These are phyloP conservation scores for Sarocladium strictum DNA, from an alignment of 2,329 filamentous ascomycete species.

Conservation along the genomic window DNA sequence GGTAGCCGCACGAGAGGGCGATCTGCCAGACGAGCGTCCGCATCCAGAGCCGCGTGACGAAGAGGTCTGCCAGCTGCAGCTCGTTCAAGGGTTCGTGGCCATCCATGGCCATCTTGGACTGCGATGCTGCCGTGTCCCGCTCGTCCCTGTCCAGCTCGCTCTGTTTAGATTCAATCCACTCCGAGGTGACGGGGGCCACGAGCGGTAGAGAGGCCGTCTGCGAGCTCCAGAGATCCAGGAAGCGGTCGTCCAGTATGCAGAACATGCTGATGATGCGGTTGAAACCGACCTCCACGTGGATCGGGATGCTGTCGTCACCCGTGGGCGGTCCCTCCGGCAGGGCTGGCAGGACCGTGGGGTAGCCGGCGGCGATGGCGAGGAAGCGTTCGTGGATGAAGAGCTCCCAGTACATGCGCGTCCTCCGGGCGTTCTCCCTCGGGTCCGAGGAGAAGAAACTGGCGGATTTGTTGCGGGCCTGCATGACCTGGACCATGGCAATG, in stretches of 20 bases:
- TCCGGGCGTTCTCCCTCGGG: slow-evolving; percentile 12
- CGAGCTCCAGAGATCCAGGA: slow-evolving; percentile 30
- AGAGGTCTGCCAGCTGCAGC: slow-evolving; percentile 17
- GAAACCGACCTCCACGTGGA: slow-evolving; percentile 31
- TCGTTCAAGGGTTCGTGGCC: slow-evolving; percentile 26
- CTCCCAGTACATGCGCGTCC: slow-evolving; percentile 48
- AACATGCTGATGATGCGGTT: slow-evolving; percentile 32
- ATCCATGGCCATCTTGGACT: slow-evolving; percentile 18
- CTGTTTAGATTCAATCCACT: slow-evolving; percentile 36
- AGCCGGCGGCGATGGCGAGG: slow-evolving; percentile 44
- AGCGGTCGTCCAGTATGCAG: slow-evolving; percentile 30
- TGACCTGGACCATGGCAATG: slow-evolving; percentile 33
- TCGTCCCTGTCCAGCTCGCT: slow-evolving; percentile 33
- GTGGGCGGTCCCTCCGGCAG: slow-evolving; percentile 24
- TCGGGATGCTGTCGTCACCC: slow-evolving; percentile 26
- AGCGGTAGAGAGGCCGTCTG: slow-evolving; percentile 21
- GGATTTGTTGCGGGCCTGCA: slow-evolving; percentile 15
- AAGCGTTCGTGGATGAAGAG: slow-evolving; percentile 52
- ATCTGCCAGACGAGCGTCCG: slow-evolving; percentile 13
- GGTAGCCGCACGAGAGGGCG: slow-evolving; percentile 23
- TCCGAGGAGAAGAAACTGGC: not conserved
- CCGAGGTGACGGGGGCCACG: slow-evolving; percentile 2
- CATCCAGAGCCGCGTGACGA: slow-evolving; percentile 13
- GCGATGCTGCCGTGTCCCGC: slow-evolving; percentile 22
- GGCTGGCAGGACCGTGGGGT: slow-evolving; percentile 28